Evolutionary conservation across 2,329 filamentous ascomycete species (phyloP), one percentile per base, ranked within the genome.

Genomic region (Colletotrichum aenigma): DNA sequence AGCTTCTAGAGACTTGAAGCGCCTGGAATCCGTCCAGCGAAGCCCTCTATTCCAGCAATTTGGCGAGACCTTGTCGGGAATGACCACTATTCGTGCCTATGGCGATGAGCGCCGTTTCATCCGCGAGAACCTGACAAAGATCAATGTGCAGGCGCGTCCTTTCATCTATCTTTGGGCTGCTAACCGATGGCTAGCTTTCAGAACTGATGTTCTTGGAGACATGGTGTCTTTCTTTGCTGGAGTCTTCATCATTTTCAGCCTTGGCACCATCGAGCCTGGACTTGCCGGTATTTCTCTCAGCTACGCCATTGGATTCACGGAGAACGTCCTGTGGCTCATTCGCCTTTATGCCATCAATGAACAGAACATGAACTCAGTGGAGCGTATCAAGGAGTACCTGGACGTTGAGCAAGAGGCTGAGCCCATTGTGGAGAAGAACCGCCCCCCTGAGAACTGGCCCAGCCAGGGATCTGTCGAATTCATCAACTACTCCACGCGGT

Each of bases 351-450:
- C 96, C 1, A 92, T 95, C 82, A 98, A 98, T 81, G 97, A 99
- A 86, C 97, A 99, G 85, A 98, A 98, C 86, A 98, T 99, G 97
- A 99, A 99, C 86, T 96, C 96, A 4, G 96, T 98, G 65, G 97
- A 99, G 86, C 95, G 97, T 81, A 94, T 99, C 82, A 97, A 98
- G 87, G 97, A 99, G 83, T 99, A 98, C 82, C 91, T 98, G 43
- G 95, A 98, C 60, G 94, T 99, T 1, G 96, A 98, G 80, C 96
- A 98, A 83, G 97, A 99, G 86, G 96, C 97, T 2, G 88, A 91
- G 1, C 89, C 94, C 2, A 88, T 98, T 55, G 91, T 98, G 55
- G 92, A 95, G 70, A 92, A 96, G 75, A 94, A 92, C 78, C 91
- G 95, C 32, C 97, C 97, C 8, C 89, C 94, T 1, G 85, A 89